Percentiles rank a stretch among this genome's conserved stretches.
These are phyloP conservation scores for Termitomyces bulborhizus DNA, from an alignment of 768 basidiomycete species.

Conservation along the genomic window DNA sequence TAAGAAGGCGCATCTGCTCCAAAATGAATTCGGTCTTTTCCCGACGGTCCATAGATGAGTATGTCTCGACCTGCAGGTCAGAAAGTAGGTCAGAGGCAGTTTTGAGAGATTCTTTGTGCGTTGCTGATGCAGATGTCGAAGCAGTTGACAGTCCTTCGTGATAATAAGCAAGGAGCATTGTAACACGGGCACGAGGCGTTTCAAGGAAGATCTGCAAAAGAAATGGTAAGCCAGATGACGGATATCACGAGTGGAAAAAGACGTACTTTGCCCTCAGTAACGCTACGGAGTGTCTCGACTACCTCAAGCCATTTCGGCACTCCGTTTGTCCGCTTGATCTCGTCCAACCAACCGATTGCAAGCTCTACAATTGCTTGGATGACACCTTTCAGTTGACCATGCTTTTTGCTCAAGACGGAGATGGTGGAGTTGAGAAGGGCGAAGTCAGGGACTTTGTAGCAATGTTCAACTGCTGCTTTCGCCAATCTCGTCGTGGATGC, in stretches of 20 bases:
- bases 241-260: not conserved
- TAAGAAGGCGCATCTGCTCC: constrained; percentile 93
- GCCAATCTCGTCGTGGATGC: constrained; percentile 86
- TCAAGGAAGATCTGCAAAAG: constrained; percentile 83
- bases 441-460: constrained; percentile 68
- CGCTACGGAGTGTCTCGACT: constrained; percentile 80
- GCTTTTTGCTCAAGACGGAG: constrained; percentile 81
- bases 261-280: constrained; percentile 95
- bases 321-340: constrained; percentile 63
- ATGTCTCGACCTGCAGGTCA: constrained; percentile 97
- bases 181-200: constrained; percentile 92
- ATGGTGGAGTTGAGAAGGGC: constrained; percentile 65
- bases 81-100: constrained; percentile 88
- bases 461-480: constrained; percentile 64
- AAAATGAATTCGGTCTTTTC: constrained; percentile 99
- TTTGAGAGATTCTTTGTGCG: constrained; percentile 64
- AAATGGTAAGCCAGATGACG: not conserved
- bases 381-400: constrained; percentile 90
- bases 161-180: constrained; percentile 77
- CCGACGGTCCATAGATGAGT: constrained; percentile 95
- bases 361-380: constrained; percentile 91
- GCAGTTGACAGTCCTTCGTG: constrained; percentile 65
- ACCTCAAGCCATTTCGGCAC: constrained; percentile 78
- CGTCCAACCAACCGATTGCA: constrained; percentile 75
- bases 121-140: constrained; percentile 35